phyloP scores from a whole-genome alignment of 2,329 filamentous ascomycete genomes.

The Elsinoe australis region DNA sequence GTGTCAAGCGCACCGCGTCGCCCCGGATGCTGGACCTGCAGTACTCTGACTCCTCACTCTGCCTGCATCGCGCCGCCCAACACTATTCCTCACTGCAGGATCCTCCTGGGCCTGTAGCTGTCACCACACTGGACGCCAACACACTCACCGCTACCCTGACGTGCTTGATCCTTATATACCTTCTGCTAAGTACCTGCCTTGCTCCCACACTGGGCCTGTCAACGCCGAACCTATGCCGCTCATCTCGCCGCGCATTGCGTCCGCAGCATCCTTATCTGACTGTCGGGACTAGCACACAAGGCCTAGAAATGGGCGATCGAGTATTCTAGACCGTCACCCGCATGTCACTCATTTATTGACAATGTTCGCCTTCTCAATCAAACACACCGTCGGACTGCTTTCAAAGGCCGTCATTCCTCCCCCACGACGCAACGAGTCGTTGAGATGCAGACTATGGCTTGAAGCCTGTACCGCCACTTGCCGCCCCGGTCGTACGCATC shows the following conservation, averaged over 20 bases:
- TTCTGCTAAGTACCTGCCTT: too few species aligned
- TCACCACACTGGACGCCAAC: neutral
- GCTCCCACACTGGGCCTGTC: too few species aligned
- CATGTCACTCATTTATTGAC: neutral
- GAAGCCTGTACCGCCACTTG: neutral
- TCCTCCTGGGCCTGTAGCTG: neutral
- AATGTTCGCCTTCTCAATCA: slow-evolving; percentile 1
- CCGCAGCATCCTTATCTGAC: neutral
- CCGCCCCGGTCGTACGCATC: neutral
- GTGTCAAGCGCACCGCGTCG: slow-evolving; percentile 1
- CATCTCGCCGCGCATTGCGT: neutral
- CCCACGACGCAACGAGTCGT: neutral
- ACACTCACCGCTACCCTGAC: slow-evolving; percentile 8
- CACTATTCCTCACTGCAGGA: neutral
- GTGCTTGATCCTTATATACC: slow-evolving; percentile 2
- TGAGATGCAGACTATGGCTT: neutral
- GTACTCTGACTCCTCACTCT: neutral
- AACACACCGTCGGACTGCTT: neutral
- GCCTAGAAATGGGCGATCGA: slow-evolving; percentile 1
- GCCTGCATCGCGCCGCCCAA: slow-evolving; percentile 6
- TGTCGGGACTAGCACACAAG: neutral
- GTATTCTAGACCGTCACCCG: neutral
- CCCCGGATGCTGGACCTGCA: slow-evolving; percentile 5
- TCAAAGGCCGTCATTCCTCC: too few species aligned
- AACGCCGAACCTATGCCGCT: neutral